phyloP scores from a whole-genome alignment of 2,329 filamentous ascomycete species.

The Didymella keratinophila region DNA sequence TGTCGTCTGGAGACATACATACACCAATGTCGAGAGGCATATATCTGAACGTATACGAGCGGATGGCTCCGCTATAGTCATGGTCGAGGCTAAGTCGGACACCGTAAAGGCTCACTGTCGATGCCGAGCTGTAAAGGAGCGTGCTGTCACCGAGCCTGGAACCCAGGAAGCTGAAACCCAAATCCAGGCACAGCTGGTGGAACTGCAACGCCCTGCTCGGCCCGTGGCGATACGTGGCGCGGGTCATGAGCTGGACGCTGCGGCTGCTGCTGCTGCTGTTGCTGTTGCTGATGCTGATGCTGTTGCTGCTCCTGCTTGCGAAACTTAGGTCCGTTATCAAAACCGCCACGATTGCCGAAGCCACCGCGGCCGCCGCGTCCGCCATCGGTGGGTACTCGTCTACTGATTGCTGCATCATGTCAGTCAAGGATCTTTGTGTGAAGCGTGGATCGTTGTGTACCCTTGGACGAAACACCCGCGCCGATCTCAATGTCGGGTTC shows the following conservation, averaged over 20 bases:
- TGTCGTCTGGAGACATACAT: not conserved
- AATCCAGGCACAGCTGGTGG: conserved; percentile 64
- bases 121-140: not conserved
- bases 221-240: conserved; percentile 45
- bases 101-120: not conserved
- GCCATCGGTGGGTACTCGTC: conserved; percentile 45
- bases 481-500: conserved; percentile 99
- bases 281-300: not conserved
- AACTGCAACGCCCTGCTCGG: conserved; percentile 57
- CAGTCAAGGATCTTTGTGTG: conserved; percentile 10
- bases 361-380: conserved; percentile 35
- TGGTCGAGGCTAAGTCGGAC: not conserved
- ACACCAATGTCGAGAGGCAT: not conserved
- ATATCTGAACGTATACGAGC: not conserved
- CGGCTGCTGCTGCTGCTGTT: conserved; percentile 34
- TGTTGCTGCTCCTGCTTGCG: conserved; percentile 39
- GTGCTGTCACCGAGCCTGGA: conserved; percentile 10
- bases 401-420: conserved; percentile 43
- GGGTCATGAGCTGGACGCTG: conserved; percentile 38
- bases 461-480: conserved; percentile 95
- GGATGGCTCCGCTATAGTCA: not conserved
- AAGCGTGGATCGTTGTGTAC: conserved; percentile 37
- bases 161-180: conserved; percentile 57
- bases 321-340: conserved; percentile 36
- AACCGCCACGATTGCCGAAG: conserved; percentile 27